Evolutionary conservation across 2,329 filamentous ascomycete species (phyloP), one percentile per base, ranked within the genome.

Genomic region (Coccinonectria pachysandricola): DNA sequence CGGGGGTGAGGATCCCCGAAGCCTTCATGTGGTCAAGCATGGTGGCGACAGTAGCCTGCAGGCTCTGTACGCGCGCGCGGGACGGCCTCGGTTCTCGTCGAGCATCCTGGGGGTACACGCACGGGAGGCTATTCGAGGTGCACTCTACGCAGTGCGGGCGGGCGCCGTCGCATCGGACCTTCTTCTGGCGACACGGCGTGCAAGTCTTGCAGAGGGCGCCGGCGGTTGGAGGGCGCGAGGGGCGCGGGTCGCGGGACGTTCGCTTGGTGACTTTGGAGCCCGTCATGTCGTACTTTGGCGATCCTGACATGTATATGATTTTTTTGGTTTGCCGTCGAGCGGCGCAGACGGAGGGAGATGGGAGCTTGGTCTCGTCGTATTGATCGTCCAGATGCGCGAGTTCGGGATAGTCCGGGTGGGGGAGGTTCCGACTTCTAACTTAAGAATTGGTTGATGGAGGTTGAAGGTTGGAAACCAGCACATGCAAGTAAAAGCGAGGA

Each of bases 1-100:
- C 39, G 33, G 39, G 15, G 12, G 39, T 35, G 20, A 43, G 36
- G 20, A 50, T 41, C 9, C 50, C 48, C 2, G 49, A 45, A 6
- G 46, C 39, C 28, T 47, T 53, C 50, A 53, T 52, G 31, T 53
- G 48, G 17, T 53, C 46, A 18, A 48, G 40, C 40, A 53, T 45
- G 12, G 38, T 33, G 10, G 48, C 30, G 9, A 53, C 29, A 7
- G 45, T 49, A 2, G 37, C 41, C 32, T 54, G 48, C 18, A 53
- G 46, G 30, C 35, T 45, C 29, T 48, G 42, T 13, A 53, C 42
- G 7, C 45, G 41, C 11, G 45, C 44, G 28, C 46, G 37, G n/a
- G 49, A 50, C 2, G 49, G 50, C 19, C 49, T 38, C 10, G 43
- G 45, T 28, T 51, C 40, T 20, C 49, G 40, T 19, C 51, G 37